phyloP scores from a whole-genome alignment of 2,329 filamentous ascomycete genomes.

The Cladophialophora yegresii region DNA sequence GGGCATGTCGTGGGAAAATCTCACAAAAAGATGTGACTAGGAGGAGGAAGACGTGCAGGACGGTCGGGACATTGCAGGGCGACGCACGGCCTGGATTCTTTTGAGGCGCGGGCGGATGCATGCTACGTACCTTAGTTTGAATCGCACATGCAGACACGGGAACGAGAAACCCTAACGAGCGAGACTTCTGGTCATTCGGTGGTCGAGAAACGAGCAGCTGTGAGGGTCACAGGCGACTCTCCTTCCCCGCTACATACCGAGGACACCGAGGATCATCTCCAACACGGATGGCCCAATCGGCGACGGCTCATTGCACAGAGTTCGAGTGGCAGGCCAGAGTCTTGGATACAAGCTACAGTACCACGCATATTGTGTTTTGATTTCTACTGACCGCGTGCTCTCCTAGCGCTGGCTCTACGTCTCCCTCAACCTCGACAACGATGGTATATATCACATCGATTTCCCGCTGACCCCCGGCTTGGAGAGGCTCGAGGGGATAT shows the following conservation, averaged over 20 bases:
- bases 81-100: not conserved
- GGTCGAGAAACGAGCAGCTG: constrained; percentile 1
- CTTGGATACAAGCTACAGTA: not conserved
- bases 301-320: not conserved
- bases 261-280: not conserved
- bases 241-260: constrained; percentile 4
- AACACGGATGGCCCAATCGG: not conserved
- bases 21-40: constrained; percentile 3
- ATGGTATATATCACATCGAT: not conserved
- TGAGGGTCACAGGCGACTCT: not conserved
- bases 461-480: not conserved
- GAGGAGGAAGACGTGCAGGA: constrained; percentile 6
- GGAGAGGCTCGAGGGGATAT: not conserved
- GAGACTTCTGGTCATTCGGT: constrained; percentile 4
- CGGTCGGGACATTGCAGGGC: constrained; percentile 8
- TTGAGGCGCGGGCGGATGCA: constrained; percentile 20
- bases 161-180: not conserved
- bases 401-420: not conserved
- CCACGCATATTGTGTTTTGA: not conserved
- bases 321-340: not conserved
- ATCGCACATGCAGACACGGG: constrained; percentile 1
- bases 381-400: not conserved
- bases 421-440: not conserved
- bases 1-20: constrained; percentile 14
- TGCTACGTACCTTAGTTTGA: constrained; percentile 1